phyloP scores from a whole-genome alignment of 192 early-diverging fungal species.

The Coemansia javaensis region DNA sequence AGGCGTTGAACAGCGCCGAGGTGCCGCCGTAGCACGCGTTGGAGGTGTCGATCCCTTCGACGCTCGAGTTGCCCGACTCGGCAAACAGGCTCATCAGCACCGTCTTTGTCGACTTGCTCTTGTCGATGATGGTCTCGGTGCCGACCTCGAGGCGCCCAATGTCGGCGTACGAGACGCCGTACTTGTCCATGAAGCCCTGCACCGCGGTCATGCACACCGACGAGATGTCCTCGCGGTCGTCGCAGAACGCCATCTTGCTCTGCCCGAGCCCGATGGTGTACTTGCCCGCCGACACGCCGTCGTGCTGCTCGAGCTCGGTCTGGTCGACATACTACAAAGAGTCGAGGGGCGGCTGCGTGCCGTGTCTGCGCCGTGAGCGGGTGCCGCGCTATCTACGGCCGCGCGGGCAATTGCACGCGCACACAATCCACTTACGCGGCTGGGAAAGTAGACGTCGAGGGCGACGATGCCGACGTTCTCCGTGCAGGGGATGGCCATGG shows the following conservation, averaged over 20 bases:
- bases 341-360: neutral
- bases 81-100: slow-evolving; percentile 93
- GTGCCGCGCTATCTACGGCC: too few species aligned
- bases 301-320: slow-evolving; percentile 67
- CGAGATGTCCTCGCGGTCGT: slow-evolving; percentile 79
- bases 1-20: slow-evolving; percentile 90
- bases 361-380: too few species aligned
- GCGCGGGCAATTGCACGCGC: too few species aligned
- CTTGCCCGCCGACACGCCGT: slow-evolving; percentile 91
- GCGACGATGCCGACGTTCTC: slow-evolving; percentile 61
- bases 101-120: slow-evolving; percentile 96
- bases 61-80: slow-evolving; percentile 84
- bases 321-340: slow-evolving; percentile 40
- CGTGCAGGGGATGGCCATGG: slow-evolving; percentile 40
- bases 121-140: slow-evolving; percentile 99
- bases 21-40: slow-evolving; percentile 99
- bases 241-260: slow-evolving; percentile 89
- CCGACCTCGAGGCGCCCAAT: slow-evolving; percentile 96
- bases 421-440: slow-evolving; percentile 52
- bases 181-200: slow-evolving; percentile 87
- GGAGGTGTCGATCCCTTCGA: slow-evolving; percentile 96
- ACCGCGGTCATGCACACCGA: slow-evolving; percentile 64
- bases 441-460: slow-evolving; percentile 67
- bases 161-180: slow-evolving; percentile 75
- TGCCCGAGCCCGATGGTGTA: slow-evolving; percentile 98